These are phyloP conservation scores for Apocynum venetum DNA, from an alignment of 257 asterid genomes.

Conservation along the genomic window DNA sequence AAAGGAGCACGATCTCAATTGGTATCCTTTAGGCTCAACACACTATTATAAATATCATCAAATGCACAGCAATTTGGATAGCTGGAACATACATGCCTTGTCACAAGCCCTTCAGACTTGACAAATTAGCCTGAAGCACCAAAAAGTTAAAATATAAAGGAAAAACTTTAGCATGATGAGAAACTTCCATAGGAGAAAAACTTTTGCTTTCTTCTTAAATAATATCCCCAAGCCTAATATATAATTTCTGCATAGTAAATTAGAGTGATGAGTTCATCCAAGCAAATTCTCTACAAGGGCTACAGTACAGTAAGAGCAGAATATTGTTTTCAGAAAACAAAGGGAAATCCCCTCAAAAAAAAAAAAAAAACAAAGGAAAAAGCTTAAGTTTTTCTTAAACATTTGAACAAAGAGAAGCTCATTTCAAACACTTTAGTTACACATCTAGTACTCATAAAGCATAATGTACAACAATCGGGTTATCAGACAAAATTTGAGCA, in stretches of 20 bases:
- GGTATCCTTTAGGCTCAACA: background rate
- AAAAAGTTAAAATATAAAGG: background rate
- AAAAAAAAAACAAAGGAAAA: background rate
- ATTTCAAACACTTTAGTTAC: background rate
- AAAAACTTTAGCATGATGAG: background rate
- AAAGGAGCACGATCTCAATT: background rate
- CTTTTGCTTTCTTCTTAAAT: background rate
- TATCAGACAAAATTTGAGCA: background rate
- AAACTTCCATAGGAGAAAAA: background rate
- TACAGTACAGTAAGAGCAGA: background rate
- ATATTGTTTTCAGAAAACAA: background rate
- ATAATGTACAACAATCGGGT: background rate
- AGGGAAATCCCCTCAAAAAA: background rate
- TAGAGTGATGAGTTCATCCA: background rate
- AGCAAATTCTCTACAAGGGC: background rate
- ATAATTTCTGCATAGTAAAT: background rate
- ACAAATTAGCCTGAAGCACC: background rate
- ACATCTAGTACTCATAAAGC: background rate
- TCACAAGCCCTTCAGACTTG: background rate
- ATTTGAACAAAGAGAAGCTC: background rate
- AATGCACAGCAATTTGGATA: background rate
- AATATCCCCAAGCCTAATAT: background rate
- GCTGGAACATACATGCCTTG: background rate
- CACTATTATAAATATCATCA: background rate
- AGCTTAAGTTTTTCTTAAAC: background rate